phyloP scores from a whole-genome alignment of 345 rosid genomes.

The Odontarrhena argentea region DNA sequence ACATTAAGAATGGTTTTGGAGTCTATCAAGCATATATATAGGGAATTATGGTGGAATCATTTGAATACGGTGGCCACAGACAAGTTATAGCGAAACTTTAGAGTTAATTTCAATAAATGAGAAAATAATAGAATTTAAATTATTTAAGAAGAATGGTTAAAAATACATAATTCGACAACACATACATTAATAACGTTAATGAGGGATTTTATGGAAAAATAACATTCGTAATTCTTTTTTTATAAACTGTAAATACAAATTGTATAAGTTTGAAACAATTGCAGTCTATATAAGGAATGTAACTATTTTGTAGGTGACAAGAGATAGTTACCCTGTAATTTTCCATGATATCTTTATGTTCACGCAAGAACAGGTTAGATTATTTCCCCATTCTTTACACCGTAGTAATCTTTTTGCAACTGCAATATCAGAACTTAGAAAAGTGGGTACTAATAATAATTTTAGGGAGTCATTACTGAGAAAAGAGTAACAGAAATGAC shows the following conservation, averaged over 20 bases:
- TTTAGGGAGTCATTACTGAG: constrained; percentile 57
- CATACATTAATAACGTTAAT: no score
- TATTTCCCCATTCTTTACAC: neutral
- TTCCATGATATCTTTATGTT: constrained; percentile 67
- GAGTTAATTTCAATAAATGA: no score
- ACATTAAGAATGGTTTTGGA: no score
- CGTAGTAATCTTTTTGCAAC: neutral
- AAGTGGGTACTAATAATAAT: constrained; percentile 7
- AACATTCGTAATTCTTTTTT: no score
- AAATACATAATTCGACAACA: no score
- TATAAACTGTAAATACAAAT: neutral
- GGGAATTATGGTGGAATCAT: no score
- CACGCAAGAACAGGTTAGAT: constrained; percentile 53
- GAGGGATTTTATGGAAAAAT: no score
- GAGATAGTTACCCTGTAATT: constrained; percentile 63
- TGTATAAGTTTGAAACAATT: neutral
- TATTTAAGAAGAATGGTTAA: no score
- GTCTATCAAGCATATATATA: no score
- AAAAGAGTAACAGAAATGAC: constrained; percentile 60
- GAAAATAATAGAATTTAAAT: no score
- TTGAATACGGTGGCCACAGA: no score
- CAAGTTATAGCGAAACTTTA: no score
- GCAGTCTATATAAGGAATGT: neutral
- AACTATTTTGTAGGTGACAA: constrained; percentile 55
- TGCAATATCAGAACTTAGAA: neutral